A percentile compares a stretch with the other conserved stretches of the same genome.
phyloP scores from a whole-genome alignment of 1,284 basidiomycete genomes.

The Cutaneotrichosporon cavernicola region DNA sequence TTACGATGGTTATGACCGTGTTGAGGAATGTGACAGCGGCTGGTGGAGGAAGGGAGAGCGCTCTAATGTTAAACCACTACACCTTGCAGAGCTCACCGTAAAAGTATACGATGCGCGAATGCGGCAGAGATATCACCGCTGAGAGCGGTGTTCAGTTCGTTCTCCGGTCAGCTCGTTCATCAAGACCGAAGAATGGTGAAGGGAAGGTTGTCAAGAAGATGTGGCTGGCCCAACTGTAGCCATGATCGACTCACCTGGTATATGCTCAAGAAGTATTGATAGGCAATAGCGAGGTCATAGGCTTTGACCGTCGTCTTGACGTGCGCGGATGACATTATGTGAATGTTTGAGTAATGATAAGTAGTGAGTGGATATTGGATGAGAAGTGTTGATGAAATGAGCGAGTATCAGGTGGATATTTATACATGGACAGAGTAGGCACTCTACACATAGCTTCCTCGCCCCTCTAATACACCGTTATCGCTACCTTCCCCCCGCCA shows the following conservation, averaged over 20 bases:
- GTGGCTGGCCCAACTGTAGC: neutral
- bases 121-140: neutral
- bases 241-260: neutral
- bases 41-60: no score
- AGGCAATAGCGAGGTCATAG: slow-evolving; percentile 5
- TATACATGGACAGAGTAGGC: neutral
- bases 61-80: no score
- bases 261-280: slow-evolving; percentile 5
- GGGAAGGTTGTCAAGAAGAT: neutral
- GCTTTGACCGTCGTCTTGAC: neutral
- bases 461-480: neutral
- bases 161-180: neutral
- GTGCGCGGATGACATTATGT: neutral
- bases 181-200: neutral
- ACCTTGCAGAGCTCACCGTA: neutral
- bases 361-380: neutral
- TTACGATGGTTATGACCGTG: no score
- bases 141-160: neutral
- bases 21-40: no score
- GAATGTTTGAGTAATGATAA: neutral
- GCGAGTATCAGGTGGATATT: neutral
- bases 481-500: neutral
- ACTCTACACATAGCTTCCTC: neutral
- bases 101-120: neutral
- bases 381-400: neutral